Percentiles rank a stretch among this genome's conserved stretches.
phyloP scores from a whole-genome alignment of 768 basidiomycete genomes.

The Serendipita indica region DNA sequence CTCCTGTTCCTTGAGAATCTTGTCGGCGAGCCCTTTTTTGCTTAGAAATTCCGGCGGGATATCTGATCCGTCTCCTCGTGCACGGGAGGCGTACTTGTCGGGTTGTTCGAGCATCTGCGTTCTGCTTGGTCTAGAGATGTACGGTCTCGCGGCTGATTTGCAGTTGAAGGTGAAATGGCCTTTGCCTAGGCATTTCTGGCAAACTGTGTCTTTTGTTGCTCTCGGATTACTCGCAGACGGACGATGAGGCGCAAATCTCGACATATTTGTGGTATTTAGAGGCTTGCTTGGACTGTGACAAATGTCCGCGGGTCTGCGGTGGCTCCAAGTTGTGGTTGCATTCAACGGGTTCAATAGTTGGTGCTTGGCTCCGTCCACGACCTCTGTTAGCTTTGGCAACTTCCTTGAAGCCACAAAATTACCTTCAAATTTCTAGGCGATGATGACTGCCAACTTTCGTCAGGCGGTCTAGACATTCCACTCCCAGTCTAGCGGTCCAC shows the following conservation, averaged over 20 bases:
- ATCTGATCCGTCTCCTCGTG: conserved; percentile 53
- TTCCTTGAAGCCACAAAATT: no score
- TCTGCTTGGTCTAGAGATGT: conserved; percentile 77
- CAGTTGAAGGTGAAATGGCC: conserved; percentile 91
- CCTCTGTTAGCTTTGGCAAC: no score
- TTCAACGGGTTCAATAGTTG: no score
- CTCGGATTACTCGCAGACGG: conserved; percentile 31
- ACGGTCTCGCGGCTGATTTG: conserved; percentile 54
- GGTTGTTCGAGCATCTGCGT: conserved; percentile 79
- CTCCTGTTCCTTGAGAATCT: conserved; percentile 70
- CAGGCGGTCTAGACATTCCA: no score
- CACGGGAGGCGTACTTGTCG: conserved; percentile 19
- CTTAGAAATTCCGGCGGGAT: conserved; percentile 63
- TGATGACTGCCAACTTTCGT: no score
- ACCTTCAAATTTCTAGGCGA: no score
- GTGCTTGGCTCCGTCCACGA: no score
- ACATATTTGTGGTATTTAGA: background rate
- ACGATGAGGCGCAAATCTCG: conserved; percentile 1
- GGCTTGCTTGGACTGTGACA: no score
- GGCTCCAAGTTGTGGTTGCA: no score
- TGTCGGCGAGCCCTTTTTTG: conserved; percentile 80
- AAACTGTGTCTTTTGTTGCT: conserved; percentile 50
- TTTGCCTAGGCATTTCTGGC: conserved; percentile 66
- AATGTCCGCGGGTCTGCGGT: no score
- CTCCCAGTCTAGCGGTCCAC: no score